These are phyloP conservation scores for Pleochaeta shiraiana DNA, from an alignment of 2,329 filamentous ascomycete genomes.

Conservation along the genomic window DNA sequence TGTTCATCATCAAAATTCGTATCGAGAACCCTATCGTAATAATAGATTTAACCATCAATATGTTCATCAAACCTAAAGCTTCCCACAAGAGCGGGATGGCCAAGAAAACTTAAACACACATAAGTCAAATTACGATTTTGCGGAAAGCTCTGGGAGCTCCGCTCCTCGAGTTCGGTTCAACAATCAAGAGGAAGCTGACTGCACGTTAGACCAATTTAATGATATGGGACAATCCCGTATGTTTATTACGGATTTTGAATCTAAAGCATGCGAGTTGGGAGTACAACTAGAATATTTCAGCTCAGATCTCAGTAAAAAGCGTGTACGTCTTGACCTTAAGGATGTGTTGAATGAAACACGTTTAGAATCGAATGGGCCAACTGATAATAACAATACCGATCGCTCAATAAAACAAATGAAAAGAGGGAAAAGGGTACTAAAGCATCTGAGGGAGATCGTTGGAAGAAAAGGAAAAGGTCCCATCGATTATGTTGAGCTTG, in stretches of 20 bases:
- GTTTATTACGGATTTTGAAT: background rate
- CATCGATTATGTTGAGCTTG: background rate
- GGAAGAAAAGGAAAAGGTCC: background rate
- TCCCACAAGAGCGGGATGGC: no score
- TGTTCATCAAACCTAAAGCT: no score
- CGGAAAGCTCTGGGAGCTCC: no score
- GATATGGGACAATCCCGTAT: background rate
- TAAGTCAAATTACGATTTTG: no score
- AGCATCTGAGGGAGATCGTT: conserved; percentile 2
- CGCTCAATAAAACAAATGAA: background rate
- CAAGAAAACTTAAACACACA: no score
- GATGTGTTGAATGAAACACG: background rate
- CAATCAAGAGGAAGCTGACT: background rate
- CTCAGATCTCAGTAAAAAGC: background rate
- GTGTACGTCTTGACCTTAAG: background rate
- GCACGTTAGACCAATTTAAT: background rate
- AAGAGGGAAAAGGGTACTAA: background rate
- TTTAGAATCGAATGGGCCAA: no score
- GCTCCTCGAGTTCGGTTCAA: background rate
- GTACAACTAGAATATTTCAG: background rate
- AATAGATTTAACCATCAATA: no score
- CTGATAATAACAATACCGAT: background rate
- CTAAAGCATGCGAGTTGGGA: background rate
- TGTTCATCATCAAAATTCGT: no score
- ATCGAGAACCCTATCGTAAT: no score